These are phyloP conservation scores for Adiantum capillusveneris DNA, from an alignment of 75 land plant genomes.

Conservation along the genomic window DNA sequence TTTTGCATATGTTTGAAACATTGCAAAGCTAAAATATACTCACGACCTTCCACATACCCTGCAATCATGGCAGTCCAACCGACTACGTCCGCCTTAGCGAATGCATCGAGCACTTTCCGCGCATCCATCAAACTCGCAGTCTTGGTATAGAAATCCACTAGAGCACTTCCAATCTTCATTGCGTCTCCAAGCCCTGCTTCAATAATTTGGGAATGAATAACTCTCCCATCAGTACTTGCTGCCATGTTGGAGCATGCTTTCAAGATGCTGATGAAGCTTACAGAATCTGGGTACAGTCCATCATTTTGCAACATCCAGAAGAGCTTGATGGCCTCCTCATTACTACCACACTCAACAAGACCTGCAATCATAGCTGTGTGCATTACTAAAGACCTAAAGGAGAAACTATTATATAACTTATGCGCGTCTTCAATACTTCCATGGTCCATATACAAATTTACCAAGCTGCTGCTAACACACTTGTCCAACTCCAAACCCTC, in stretches of 20 bases:
- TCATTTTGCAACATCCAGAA: slow-evolving; percentile 9
- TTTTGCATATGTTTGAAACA: slow-evolving; percentile 38
- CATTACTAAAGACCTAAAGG: no score
- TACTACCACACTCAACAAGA: background rate
- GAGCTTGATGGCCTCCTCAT: slow-evolving; percentile 9
- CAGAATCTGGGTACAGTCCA: slow-evolving; percentile 10
- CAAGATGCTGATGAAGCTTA: slow-evolving; percentile 1
- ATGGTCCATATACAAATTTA: no score
- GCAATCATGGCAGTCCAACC: slow-evolving; percentile 27
- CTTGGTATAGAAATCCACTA: slow-evolving; percentile 26
- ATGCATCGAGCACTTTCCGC: slow-evolving; percentile 24
- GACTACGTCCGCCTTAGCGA: slow-evolving; percentile 30
- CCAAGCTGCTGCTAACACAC: no score
- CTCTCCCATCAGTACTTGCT: slow-evolving; percentile 1
- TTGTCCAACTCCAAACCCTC: slow-evolving; percentile 12
- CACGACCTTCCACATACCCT: slow-evolving; percentile 18
- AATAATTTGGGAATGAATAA: slow-evolving; percentile 10
- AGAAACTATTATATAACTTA: no score
- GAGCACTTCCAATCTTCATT: background rate
- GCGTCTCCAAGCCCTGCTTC: background rate
- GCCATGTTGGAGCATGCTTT: slow-evolving; percentile 7
- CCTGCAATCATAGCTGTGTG: slow-evolving; percentile 10
- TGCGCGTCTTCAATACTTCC: no score
- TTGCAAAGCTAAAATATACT: slow-evolving; percentile 25
- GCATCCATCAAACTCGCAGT: slow-evolving; percentile 31